Percentiles rank a stretch among this genome's conserved stretches.
Evolutionary conservation across 148 eudicot species (phyloP).

Genomic region (Diospyros lotus): DNA sequence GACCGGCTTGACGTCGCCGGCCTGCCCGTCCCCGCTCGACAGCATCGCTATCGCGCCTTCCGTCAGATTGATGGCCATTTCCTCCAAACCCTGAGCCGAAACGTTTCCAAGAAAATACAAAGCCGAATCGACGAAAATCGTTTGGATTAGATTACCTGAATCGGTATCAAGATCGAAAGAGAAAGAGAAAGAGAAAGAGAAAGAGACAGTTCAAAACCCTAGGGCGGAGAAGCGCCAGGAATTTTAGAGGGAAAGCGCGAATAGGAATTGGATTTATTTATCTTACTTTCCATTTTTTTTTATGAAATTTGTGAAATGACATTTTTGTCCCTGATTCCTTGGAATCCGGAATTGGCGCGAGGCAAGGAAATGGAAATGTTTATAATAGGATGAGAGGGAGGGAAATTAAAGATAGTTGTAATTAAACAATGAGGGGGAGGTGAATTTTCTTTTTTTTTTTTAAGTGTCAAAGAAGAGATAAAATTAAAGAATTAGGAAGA

Average conservation of each 20-base stretch:
- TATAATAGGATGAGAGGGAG: too few relatives aligned
- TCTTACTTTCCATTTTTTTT: too few relatives aligned
- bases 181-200: not conserved
- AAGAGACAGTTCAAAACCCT: not conserved
- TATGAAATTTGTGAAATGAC: not conserved
- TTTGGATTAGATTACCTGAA: not conserved
- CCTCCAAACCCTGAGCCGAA: too few relatives aligned
- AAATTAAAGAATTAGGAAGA: too few relatives aligned
- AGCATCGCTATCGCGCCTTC: conserved; percentile 47
- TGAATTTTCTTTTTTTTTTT: too few relatives aligned
- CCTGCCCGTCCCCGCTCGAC: conserved; percentile 21
- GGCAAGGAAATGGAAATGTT: too few relatives aligned
- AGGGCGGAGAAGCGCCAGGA: conserved; percentile 11
- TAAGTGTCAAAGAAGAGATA: too few relatives aligned
- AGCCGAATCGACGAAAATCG: not conserved
- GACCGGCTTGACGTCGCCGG: conserved; percentile 33
- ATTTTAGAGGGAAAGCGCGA: not conserved
- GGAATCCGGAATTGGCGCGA: too few relatives aligned
- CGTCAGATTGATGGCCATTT: conserved; percentile 37
- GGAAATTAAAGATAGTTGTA: too few relatives aligned
- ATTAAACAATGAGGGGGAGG: too few relatives aligned
- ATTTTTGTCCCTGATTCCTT: not conserved
- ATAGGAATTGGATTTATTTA: not conserved
- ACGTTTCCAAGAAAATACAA: not conserved
- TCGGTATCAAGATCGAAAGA: not conserved